Base-by-base conservation (phyloP, 2,329 filamentous ascomycete species). In the Ophiostoma fasciatum region DNA sequence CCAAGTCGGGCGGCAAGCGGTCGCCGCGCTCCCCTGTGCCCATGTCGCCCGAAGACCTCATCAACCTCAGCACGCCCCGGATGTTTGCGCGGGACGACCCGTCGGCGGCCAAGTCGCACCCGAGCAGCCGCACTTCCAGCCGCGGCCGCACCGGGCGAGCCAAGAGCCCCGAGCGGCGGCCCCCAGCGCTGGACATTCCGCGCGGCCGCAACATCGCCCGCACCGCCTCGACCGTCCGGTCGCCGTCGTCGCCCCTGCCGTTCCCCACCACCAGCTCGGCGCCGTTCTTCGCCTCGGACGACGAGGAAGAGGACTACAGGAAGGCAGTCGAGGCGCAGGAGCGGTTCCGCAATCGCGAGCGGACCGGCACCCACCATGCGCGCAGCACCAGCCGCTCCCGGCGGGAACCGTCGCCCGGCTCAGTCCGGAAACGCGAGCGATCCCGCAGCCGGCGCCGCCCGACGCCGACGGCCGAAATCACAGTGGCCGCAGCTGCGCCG, bases 21-120 rank as follows among this genome's bases (percentile, higher is more conserved):
- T 94, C 88, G 1, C 88, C 88, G 1, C 92, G 84, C 2, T 94
- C 88, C 0, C 88, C 88, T 0, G 70, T 94, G 2, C 84, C 87
- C 4, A 94, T 94, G 87, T 93, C 87, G 4, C 85, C 85, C 0
- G 83, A 94, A 48, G 85, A 94, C 48, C 53, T 82, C 41, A 72
- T 74, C 49, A 77, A 71, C 46, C 56, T 79, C 33, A 70, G 67
- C 43, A 70, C 62, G 1, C 61, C 64, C 1, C 58, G 50, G 20
- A 49, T 56, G 28, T 43, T 48, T 18, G 47, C 54, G 17, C 34
- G 41, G 11, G 46, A 48, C 17, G 30, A 44, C 52, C 36, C 47
- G 49, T 22, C 45, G 18, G 53, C 56, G 4, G 55, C 53, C 21
- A 49, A 43, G 36, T 47, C 47, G 26, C 55, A 57, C 14, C 45